phyloP scores from a whole-genome alignment of 1,284 basidiomycete genomes.

The Xerocomus amazonicus region DNA sequence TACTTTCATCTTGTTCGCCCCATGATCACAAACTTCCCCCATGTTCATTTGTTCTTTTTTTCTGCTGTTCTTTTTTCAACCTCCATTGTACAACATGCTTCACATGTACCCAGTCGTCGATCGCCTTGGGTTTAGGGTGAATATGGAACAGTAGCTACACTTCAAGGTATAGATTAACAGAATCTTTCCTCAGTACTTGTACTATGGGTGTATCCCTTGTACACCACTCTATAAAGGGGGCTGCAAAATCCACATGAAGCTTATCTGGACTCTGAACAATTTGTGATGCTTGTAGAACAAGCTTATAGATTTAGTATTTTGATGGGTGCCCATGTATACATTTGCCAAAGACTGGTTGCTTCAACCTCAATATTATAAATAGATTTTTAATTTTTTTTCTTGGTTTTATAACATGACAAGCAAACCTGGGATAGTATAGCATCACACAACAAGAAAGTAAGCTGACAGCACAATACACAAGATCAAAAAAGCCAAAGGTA shows the following conservation, averaged over 20 bases:
- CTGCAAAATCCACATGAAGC: not conserved
- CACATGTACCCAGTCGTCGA: constrained; percentile 11
- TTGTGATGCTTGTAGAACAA: no score
- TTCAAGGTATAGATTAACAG: constrained; percentile 16
- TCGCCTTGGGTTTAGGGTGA: not conserved
- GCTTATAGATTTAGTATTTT: no score
- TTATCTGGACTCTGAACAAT: no score
- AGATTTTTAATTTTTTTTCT: not conserved
- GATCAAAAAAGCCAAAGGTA: not conserved
- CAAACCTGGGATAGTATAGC: constrained; percentile 3
- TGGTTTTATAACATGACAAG: constrained; percentile 7
- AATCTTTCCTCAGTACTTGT: constrained; percentile 13
- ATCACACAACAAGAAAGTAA: constrained; percentile 16
- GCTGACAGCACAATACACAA: constrained; percentile 8
- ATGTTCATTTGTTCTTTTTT: not conserved
- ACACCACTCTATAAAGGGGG: constrained; percentile 13
- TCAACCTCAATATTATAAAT: not conserved
- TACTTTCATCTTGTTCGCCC: not conserved
- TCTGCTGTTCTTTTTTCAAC: constrained; percentile 5
- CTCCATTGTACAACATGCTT: constrained; percentile 18
- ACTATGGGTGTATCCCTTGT: constrained; percentile 23
- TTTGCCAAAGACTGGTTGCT: not conserved
- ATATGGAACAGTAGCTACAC: constrained; percentile 10
- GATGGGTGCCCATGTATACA: no score
- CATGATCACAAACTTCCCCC: constrained; percentile 4